Evolutionary conservation across 225 moss, liverwort and hornwort species (phyloP), one percentile per base, ranked within the genome.

Genomic region (Anthoceros angustus): DNA sequence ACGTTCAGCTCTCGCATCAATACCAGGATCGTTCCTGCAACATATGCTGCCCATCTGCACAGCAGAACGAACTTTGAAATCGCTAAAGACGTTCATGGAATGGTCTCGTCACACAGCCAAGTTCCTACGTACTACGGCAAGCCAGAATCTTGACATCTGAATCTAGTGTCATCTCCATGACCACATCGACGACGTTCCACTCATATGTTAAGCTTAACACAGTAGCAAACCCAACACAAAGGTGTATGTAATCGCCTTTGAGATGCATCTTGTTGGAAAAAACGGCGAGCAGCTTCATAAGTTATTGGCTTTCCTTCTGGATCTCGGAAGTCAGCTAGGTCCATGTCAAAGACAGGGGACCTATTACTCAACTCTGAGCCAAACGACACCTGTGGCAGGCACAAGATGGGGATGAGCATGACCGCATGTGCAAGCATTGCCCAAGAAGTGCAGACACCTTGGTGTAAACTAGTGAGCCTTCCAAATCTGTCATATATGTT

Each of bases 311-410:
- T 73, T 9, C 83, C 83, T 40, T 78, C 68, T 61, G 85, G 73
- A 63, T 90, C 86, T 42, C 74, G 39, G 38, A 94, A 94, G 74
- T 94, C 94, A 25, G 84, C 83, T 48, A 94, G 64, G 71, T 90
- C 83, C 94, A 94, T 90, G 80, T 94, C 88, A 77, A 94, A 94
- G 40, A 76, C 77, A 48, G 90, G 83, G 65, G 84, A 90, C 68
- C 94, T 83, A 73, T 88, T 90, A 40, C 77, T 76, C 72, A 80
- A 69, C 38, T 94, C 94, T 64, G 90, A 85, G 20, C 88, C 94
- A 76, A 77, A 88, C 62, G 90, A 94, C 60, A 87, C 90, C 87
- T 90, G 81, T 66, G 74, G 48, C 7, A 8, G 66, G 12, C 48
- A 65, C 24, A 49, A 5, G 39, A 12, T 9, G 50, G 26, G 7